Base-by-base conservation (phyloP, 2,329 filamentous ascomycete species). In the Calonectria montana region DNA sequence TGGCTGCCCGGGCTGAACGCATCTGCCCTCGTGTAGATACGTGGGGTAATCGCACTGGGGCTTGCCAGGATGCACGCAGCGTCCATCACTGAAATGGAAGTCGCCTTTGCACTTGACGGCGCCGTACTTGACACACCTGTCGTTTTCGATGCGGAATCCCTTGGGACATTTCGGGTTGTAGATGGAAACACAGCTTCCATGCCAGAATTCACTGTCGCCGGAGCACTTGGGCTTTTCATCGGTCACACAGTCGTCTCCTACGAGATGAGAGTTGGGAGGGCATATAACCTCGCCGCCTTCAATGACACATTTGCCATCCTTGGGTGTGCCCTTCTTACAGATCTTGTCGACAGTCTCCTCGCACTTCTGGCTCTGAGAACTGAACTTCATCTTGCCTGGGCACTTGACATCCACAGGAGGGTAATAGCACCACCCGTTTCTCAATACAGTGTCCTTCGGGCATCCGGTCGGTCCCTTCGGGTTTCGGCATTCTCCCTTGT, bases 71-170 rank as follows among this genome's bases (percentile, higher is more conserved):
- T 55, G 50, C 16, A 10, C 31, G 50, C 50, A 55, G 4, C 4
- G 27, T 10, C 18, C 29, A 3, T n/a, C 29, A 0, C n/a, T n/a
- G 29, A 15, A 10, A 7, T 6, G 1, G 4, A 21, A 55, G 0
- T 27, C 25, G 8, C 10, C 16, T 9, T 25, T n/a, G 25, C 48
- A 53, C 3, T 10, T 8, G 2, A 18, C 16, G 2, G 15, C 15
- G 1, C 29, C 16, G 16, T 12, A 1, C 16, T 15, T 7, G 8
- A 53, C 13, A 18, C 48, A 53, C 5, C 4, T 1, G 7, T 12
- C 31, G 10, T 12, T n/a, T n/a, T 55, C 50, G 18, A 55, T 0
- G 18, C 4, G 12, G 18, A 41, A 41, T 3, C 27, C 10, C 0
- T 21, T 3, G 10, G 50, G 29, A 5, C 50, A 55, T 2, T 1